A percentile compares a stretch with the other conserved stretches of the same genome.
Evolutionary conservation across 331 rosid species (phyloP).

Genomic region (Acacia pycnantha): DNA sequence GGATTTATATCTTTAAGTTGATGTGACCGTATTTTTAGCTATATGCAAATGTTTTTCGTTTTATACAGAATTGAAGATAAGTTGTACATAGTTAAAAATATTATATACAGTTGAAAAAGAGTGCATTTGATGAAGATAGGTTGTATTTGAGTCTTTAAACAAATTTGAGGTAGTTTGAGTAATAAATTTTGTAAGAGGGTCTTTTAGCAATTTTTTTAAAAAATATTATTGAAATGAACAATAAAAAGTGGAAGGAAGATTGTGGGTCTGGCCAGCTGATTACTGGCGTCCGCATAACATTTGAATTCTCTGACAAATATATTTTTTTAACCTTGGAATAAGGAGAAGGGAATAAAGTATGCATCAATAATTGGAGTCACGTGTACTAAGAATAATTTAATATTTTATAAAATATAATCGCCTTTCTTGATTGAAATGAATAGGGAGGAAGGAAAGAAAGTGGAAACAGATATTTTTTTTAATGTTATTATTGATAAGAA

Average conservation of each 20-base stretch:
- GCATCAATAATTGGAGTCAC: slow-evolving; percentile 42
- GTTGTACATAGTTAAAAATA: too few species aligned
- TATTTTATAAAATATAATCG: not conserved
- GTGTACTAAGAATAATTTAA: slow-evolving; percentile 50
- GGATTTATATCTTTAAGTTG: too few species aligned
- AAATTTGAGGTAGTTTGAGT: too few species aligned
- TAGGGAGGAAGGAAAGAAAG: not conserved
- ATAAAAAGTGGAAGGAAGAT: not conserved
- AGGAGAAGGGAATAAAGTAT: slow-evolving; percentile 14
- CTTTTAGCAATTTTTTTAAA: not conserved
- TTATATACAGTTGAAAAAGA: too few species aligned
- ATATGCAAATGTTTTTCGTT: too few species aligned
- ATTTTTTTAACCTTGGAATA: not conserved
- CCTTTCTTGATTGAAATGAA: not conserved
- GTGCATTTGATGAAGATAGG: too few species aligned
- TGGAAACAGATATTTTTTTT: not conserved
- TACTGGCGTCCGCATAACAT: slow-evolving; percentile 14
- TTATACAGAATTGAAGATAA: too few species aligned
- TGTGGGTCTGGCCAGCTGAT: not conserved
- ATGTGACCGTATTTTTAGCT: too few species aligned
- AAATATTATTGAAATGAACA: not conserved
- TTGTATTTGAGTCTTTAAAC: too few species aligned
- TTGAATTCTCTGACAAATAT: slow-evolving; percentile 16
- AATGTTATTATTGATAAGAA: not conserved
- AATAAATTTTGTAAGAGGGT: too few species aligned